These are phyloP conservation scores for Endocladia muricata DNA, from an alignment of 31 red algal genomes.

Conservation along the genomic window DNA sequence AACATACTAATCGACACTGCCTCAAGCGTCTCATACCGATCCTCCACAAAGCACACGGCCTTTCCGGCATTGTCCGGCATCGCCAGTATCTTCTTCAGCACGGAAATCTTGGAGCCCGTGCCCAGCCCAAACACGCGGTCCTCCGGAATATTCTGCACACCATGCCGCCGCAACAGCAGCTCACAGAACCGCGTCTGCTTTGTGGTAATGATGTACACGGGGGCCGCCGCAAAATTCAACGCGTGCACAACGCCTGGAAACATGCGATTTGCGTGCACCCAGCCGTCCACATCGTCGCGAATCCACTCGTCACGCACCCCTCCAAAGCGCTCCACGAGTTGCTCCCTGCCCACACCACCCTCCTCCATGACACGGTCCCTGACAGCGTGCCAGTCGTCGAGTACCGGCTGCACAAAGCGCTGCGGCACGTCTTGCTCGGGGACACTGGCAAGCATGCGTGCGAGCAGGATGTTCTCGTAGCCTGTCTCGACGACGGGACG, in stretches of 20 bases:
- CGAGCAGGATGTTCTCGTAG: conserved; percentile 83
- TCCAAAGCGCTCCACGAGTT: conserved; percentile 74
- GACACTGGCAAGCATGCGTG: conserved; percentile 54
- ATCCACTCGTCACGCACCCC: conserved; percentile 84
- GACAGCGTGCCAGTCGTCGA: conserved; percentile 52
- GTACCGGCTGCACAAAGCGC: conserved; percentile 23
- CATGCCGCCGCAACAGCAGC: conserved; percentile 59
- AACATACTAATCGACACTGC: conserved; percentile 81
- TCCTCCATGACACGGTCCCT: conserved; percentile 55
- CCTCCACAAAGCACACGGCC: conserved; percentile 87
- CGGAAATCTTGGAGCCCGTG: conserved; percentile 73
- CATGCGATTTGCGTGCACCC: conserved; percentile 72
- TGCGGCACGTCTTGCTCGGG: background rate
- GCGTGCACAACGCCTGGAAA: conserved; percentile 84
- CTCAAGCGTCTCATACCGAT: conserved; percentile 90
- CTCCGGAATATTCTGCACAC: conserved; percentile 33
- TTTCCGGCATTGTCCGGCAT: conserved; percentile 53
- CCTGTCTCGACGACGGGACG: conserved; percentile 87
- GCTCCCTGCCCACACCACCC: conserved; percentile 39
- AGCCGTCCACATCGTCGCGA: conserved; percentile 42
- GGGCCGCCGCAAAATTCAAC: conserved; percentile 55
- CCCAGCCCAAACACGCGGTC: conserved; percentile 74
- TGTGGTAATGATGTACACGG: conserved; percentile 89
- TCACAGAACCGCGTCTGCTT: conserved; percentile 87
- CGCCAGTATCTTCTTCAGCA: conserved; percentile 73